Base-by-base conservation (phyloP, 2,329 filamentous ascomycete species). In the Sphaceloma murrayae region DNA sequence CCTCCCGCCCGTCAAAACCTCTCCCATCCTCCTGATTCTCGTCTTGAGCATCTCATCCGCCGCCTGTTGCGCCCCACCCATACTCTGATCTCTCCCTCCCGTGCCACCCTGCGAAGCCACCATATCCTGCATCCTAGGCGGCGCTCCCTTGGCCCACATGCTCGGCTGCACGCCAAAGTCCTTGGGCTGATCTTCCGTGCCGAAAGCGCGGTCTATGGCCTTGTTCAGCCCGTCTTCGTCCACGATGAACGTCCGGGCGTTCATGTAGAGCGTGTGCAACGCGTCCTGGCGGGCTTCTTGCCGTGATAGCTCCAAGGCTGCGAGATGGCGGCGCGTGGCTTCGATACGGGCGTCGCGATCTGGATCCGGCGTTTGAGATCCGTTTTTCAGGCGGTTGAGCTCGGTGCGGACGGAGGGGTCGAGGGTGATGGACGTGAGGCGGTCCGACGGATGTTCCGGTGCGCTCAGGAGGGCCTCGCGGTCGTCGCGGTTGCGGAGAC, bases 241-340 rank as follows among this genome's bases (percentile, higher is more conserved):
- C 13, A 86, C 80, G 58, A 98, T 95, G 66, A 96, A 98, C 29
- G 77, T 69, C 18, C 82, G 76, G 4, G 91, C 87, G 54, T 87
- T 83, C 67, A 91, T 83, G 66, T 98, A 98, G 9, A 98, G 74
- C 47, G 85, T 79, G 64, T 94, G 85, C 21, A 98, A 66, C 11
- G 80, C 74, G 52, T 89, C 77, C 69, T 47, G 78, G 71, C 32
- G 70, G 63, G 39, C 65, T 49, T 62, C 38, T 58, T 48, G 59
- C 54, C 48, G 53, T 32, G 58, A 49, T 22, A 54, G 52, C 22
- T 56, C 60, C n/a, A n/a, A n/a, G n/a, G n/a, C n/a, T n/a, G n/a
- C n/a, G n/a, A n/a, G n/a, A n/a, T n/a, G n/a, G n/a, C n/a, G n/a
- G n/a, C n/a, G n/a, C n/a, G n/a, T n/a, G n/a, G n/a, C n/a, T n/a